Base-by-base conservation (phyloP, 2,329 filamentous ascomycete genomes). In the Penicillium crustosum region DNA sequence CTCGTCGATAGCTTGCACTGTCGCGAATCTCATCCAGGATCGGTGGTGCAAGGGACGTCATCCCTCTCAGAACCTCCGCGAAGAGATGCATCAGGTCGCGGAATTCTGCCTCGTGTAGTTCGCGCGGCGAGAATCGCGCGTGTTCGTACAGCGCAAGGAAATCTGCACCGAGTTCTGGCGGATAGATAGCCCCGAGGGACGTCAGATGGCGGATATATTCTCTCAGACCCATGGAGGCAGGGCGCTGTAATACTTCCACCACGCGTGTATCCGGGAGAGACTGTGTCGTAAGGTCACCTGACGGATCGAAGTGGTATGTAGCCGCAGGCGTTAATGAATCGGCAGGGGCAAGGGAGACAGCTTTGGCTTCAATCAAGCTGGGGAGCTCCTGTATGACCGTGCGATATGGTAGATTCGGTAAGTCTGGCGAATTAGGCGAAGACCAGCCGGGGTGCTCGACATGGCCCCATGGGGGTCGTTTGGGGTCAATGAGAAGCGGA, bases 391-490 rank as follows among this genome's bases (percentile, higher is more conserved):
- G 82, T 19, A 97, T 81, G 25, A 99, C 91, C 2, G 86, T 86
- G 66, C 82, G 83, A 74, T 96, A 97, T 63, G 95, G 87, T n/a
- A 97, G 77, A 68, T 91, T 86, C 5, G 91, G 87, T 19, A 94
- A 77, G 69, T 94, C 89, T 9, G 83, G 79, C 1, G 86, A 89
- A 31, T 84, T 83, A 6, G 93, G 93, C 2, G 91, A 90, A 2
- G 89, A 89, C 93, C 94, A 97, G 51, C 93, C 94, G 17, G 86
- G 81, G 71, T 99, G 94, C 59, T 90, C 85, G 52, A 97, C 86
- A n/a, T 85, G 78, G 23, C 90, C 91, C 93, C 93, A 97, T 62
- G 78, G 84, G 27, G 89, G 84, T 43, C 80, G 71, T 62, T 74
- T 74, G 10, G 71, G 70, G 31, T 75, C 62, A 17, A 76, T 62